Evolutionary conservation across 2,329 filamentous ascomycete genomes (phyloP), one percentile per base, ranked within the genome.

Genomic region (Colletotrichum camelliae): DNA sequence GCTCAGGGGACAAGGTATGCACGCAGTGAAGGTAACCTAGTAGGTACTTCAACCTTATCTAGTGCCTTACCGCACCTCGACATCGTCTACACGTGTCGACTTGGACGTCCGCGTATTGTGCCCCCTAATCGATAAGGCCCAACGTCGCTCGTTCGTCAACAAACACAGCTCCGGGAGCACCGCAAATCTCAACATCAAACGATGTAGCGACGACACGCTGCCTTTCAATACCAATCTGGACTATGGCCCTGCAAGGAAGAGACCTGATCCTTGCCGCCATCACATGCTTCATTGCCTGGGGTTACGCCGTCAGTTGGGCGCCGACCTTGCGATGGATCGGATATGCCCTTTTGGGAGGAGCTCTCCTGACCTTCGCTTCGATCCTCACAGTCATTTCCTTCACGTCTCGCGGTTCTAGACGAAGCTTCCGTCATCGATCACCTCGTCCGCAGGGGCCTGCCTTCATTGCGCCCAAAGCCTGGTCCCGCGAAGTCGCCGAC

Each of bases 251-350:
- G 87, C 91, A 92, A 88, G 91, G 92, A 87, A 92, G 91, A 89
- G 90, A 96, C 90, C 89, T 93, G 84, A 89, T 92, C 83, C 84
- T 94, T 85, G 92, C 92, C 84, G 90, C 89, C 84, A 84, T 94
- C 83, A 92, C 90, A 84, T 90, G 89, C 84, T 95, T 98, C 85
- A 88, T 98, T 83, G 93, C 95, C 83, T 98, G 96, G 96, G 94
- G 95, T 77, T 93, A 96, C 84, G 90, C 94, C 76, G 93, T 95
- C 79, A 93, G 94, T 87, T 97, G 94, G 93, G 88, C 96, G 80
- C 96, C 96, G 35, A 87, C 92, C 75, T 88, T 98, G 79, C 95
- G 95, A 84, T 98, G 94, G 90, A 89, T 95, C 57, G 95, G 94
- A 80, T 94, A 98, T 85, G 95, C 96, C 80, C 95, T 98, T 83